Evolutionary conservation across 768 basidiomycete genomes (phyloP), one percentile per base, ranked within the genome.

Genomic region (Mycena pura): DNA sequence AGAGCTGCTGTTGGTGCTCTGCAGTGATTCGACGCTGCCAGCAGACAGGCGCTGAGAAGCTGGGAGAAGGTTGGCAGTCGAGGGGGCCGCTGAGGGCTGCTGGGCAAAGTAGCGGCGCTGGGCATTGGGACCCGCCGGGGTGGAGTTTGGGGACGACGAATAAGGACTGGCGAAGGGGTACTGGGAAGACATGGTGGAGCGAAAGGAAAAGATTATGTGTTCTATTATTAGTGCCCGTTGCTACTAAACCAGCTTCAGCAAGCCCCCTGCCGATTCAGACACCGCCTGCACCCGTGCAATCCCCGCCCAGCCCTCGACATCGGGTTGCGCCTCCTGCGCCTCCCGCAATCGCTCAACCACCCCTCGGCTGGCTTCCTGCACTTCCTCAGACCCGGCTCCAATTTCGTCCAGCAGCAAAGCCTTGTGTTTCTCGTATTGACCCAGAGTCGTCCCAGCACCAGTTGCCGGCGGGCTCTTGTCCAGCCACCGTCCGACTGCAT

Each of bases 301-400:
- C 6, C 80, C 81, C 47, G 79, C 77, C 8, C 78, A 75, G 7
- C 74, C 57, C 9, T 78, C 76, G 22, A 74, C 69, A 49, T 76
- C 70, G 5, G 81, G 79, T 53, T 80, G 73, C 55, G 77, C 78
- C 55, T 78, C 78, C 58, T 84, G 81, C 11, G 85, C 83, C 66
- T 77, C 80, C 69, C 76, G 78, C 56, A 91, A 74, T 47, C 89
- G 84, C 39, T 74, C 75, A 13, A 84, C 70, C 25, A 91, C 82
- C 1, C 76, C 76, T 29, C 70, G 69, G 60, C 81, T 86, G 7
- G 85, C 85, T 32, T 78, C 75, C 47, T 74, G 73, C 32, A 88
- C 60, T 17, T 78, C 79, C 2, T 56, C 54, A 29, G 54, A 63
- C 56, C 72, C 69, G 9, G 68, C 54, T 53, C 72, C 74, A 19